Base-by-base conservation (phyloP, 2,329 filamentous ascomycete species). In the Fusarium haematococcum region DNA sequence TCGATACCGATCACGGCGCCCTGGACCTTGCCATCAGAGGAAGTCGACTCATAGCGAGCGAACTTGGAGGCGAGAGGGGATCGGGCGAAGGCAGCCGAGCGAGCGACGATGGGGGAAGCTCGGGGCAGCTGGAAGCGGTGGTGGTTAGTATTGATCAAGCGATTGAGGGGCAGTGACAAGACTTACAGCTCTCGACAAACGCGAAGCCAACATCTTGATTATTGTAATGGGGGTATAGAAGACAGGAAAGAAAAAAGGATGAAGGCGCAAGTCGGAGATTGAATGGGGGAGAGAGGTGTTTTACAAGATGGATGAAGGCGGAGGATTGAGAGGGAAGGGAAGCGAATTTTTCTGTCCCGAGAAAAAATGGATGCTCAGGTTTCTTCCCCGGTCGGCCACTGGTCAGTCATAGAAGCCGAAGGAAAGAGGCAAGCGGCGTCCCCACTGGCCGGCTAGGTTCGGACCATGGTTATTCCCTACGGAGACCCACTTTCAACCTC, bases 1-100 rank as follows among this genome's bases (percentile, higher is more conserved):
- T 98, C 96, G 84, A 98, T 98, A 92, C 97, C 97, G 82, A 98
- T 98, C 85, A 98, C 96, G 81, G 94, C 88, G 83, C 97, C 97
- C 88, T 96, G 94, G 71, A 98, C 94, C 91, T 98, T 98, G 60
- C 83, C 79, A 30, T 78, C 79, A 64, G 82, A 76, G 65, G 80
- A 75, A 78, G 94, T 93, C 45, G 92, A 93, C 85, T 93, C 93
- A 87, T 93, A 95, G 80, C 93, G 90, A 82, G 92, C 91, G 83
- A 96, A 94, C 80, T 91, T 91, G 76, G 93, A 91, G 77, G 89
- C 89, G 80, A 94, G 85, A 76, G 94, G 91, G 79, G 92, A 90
- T 86, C 92, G 92, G 83, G 91, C 85, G 82, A 90, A 86, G 70
- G 90, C 87, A 79, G 91, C 88, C 81, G 91, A 88, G 85, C 93